Conservation (phyloP, 805 yeast genomes). For the Metschnikowia henanensis region DNA sequence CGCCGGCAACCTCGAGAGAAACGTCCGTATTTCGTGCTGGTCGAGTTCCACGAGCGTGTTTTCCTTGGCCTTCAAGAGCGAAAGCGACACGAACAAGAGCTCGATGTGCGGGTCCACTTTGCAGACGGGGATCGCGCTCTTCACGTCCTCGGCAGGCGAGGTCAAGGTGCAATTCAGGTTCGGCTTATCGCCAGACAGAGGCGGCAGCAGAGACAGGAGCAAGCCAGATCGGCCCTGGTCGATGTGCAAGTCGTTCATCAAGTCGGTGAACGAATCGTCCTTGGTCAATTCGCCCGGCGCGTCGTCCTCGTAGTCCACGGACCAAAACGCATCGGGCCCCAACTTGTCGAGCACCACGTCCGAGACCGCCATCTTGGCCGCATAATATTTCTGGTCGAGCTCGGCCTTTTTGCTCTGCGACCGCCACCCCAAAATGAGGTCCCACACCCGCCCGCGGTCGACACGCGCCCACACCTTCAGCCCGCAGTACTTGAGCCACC, state of each 20-base stretch:
- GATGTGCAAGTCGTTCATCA: constrained; percentile 30
- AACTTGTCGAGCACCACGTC: constrained; percentile 33
- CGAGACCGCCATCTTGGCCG: constrained; percentile 28
- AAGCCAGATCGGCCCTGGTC: neutral
- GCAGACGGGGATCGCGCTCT: constrained; percentile 48
- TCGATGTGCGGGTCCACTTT: constrained; percentile 73
- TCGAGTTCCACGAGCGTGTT: constrained; percentile 81
- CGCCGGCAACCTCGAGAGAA: constrained; percentile 58
- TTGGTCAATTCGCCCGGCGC: constrained; percentile 2
- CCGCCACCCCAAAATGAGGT: constrained; percentile 78
- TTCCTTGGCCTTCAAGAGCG: constrained; percentile 79
- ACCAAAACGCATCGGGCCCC: constrained; percentile 69
- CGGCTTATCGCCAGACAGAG: constrained; percentile 3
- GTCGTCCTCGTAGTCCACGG: constrained; percentile 23
- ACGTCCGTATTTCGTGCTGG: constrained; percentile 84
- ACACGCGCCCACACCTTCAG: constrained; percentile 77
- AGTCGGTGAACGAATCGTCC: constrained; percentile 30
- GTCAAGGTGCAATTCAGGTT: too few species aligned
- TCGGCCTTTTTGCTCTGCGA: constrained; percentile 29
- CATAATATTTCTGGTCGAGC: constrained; percentile 28
- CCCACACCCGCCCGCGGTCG: constrained; percentile 92
- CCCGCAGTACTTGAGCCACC: constrained; percentile 95
- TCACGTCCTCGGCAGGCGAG: constrained; percentile 7
- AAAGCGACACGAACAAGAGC: constrained; percentile 70
- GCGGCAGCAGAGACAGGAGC: neutral